Base-by-base conservation (phyloP, 768 basidiomycete genomes). In the Tubosaeta sp. region DNA sequence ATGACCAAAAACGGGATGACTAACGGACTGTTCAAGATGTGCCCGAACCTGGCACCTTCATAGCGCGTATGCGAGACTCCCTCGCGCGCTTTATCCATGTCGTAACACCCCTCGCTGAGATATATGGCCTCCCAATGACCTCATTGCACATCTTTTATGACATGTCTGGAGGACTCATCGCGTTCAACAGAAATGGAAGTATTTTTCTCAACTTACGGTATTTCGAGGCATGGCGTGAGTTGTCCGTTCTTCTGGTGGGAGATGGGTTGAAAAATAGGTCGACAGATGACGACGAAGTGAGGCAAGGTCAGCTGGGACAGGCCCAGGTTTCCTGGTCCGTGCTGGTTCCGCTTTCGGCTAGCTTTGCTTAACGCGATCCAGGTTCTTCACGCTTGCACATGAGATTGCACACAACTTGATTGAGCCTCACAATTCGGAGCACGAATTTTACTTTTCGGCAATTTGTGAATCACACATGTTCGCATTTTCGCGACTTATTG, bases 391-490 rank as follows among this genome's bases (percentile, higher is more conserved):
- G 1, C 76, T 97, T 13, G 93, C 95, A 0, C 95, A 97, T 65
- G 93, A 93, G 64, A 88, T 93, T 58, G 91, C 91, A 9, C 94
- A 97, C 69, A 97, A 95, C 63, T 73, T 97, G 2, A 86, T 95
- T 14, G 77, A 83, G 38, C 80, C 83, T 0, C 95, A 97, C 61
- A 94, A 95, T 66, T 85, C 90, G 1, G 86, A 94, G 63, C 94
- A 95, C 58, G 91, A 93, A 57, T 97, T 97, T 68, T 97, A 91
- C 68, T 94, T 95, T 62, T 91, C 91, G 27, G 84, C 89, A 6
- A 88, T 97, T 17, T 90, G 88, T 57, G 91, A 97, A 70, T 79
- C 76, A 32, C 77, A 79, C 62, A 64, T 85, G 26, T 56, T 74
- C 46, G 62, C 68, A 17, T 68, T 85, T 19, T 71, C 68, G 25